Evolutionary conservation across 2,329 filamentous ascomycete species (phyloP).

Genomic region (Metarhizium album): DNA sequence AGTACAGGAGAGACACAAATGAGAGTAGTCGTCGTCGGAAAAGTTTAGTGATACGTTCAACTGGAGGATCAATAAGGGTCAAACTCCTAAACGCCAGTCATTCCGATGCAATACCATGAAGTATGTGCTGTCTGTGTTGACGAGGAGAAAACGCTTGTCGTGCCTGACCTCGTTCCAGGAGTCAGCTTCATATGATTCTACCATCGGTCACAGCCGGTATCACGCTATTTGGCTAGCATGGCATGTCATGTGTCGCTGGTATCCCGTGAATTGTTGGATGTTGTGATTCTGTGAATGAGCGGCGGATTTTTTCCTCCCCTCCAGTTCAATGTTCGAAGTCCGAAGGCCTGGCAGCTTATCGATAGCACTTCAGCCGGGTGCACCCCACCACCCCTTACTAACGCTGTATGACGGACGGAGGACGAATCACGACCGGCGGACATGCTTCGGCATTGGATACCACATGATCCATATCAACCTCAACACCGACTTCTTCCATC

Average conservation of each 20-base stretch:
- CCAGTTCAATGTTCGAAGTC: too few relatives aligned
- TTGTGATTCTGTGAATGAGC: neutral
- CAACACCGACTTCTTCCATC: neutral
- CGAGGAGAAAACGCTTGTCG: neutral
- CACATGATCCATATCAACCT: neutral
- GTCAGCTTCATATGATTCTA: neutral
- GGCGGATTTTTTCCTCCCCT: neutral
- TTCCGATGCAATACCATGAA: too few relatives aligned
- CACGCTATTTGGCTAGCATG: neutral
- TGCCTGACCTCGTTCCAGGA: neutral
- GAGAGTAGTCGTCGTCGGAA: neutral
- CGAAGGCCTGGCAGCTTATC: neutral
- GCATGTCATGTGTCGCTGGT: neutral
- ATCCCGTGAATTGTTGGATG: too few relatives aligned
- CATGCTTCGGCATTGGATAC: neutral
- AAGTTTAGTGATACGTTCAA: neutral
- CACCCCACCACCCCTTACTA: too few relatives aligned
- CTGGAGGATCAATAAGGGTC: too few relatives aligned
- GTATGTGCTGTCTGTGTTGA: neutral
- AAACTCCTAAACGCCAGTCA: too few relatives aligned
- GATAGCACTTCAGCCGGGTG: neutral
- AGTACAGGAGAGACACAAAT: too few relatives aligned
- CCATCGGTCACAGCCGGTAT: neutral
- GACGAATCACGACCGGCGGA: too few relatives aligned
- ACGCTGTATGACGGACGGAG: too few relatives aligned